A percentile compares a stretch with the other conserved stretches of the same genome.
Evolutionary conservation across 805 yeast genomes (phyloP).

Genomic region (Tetrapisispora iriomotensis): DNA sequence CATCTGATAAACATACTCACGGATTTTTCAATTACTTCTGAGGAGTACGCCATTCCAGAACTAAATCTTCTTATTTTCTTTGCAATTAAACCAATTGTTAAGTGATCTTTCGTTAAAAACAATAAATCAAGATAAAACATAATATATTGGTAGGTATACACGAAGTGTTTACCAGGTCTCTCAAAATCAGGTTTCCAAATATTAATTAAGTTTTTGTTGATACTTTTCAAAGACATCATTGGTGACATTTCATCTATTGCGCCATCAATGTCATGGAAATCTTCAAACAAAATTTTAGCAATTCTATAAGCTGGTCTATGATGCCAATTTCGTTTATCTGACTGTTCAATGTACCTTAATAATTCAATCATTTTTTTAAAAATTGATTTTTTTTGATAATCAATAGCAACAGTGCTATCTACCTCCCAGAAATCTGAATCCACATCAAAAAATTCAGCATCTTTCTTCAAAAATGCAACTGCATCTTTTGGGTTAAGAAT

Average conservation of each 20-base stretch:
- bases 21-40: slow-evolving; percentile 23
- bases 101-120: slow-evolving; percentile 43
- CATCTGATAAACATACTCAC: slow-evolving; percentile 16
- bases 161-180: slow-evolving; percentile 87
- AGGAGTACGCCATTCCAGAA: slow-evolving; percentile 52
- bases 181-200: slow-evolving; percentile 94
- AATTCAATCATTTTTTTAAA: slow-evolving; percentile 35
- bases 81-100: slow-evolving; percentile 47
- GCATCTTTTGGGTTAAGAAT: slow-evolving; percentile 33
- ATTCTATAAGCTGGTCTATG: slow-evolving; percentile 72
- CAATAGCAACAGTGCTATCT: slow-evolving; percentile 8
- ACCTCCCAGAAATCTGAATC: slow-evolving; percentile 18
- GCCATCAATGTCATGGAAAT: slow-evolving; percentile 38
- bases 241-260: slow-evolving; percentile 59
- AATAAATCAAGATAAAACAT: slow-evolving; percentile 51
- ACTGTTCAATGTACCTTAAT: slow-evolving; percentile 37
- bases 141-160: slow-evolving; percentile 62
- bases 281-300: slow-evolving; percentile 51
- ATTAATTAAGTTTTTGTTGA: slow-evolving; percentile 61
- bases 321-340: slow-evolving; percentile 86
- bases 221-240: slow-evolving; percentile 55
- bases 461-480: slow-evolving; percentile 30
- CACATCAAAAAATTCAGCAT: slow-evolving; percentile 25
- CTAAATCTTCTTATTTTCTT: slow-evolving; percentile 72
- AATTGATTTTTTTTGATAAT: slow-evolving; percentile 24